Percentiles rank a stretch among this genome's conserved stretches.
These are phyloP conservation scores for Phoma herbarum DNA, from an alignment of 2,329 filamentous ascomycete genomes.

Conservation along the genomic window DNA sequence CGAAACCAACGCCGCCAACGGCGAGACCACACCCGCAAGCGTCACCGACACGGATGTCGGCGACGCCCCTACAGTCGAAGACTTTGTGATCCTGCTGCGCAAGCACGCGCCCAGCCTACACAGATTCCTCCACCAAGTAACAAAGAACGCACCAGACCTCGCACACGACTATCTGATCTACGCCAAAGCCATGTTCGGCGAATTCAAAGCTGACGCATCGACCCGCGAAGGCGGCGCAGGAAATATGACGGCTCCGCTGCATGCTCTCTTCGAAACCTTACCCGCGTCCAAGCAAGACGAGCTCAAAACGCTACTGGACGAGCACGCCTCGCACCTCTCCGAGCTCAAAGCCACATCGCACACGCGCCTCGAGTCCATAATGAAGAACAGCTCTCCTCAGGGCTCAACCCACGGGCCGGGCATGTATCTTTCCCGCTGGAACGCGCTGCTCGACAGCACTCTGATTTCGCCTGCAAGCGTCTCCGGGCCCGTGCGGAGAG, in stretches of 20 bases:
- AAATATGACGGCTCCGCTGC: conserved; percentile 54
- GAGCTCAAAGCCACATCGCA: conserved; percentile 63
- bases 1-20: conserved; percentile 31
- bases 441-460: conserved; percentile 74
- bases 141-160: conserved; percentile 72
- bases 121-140: conserved; percentile 75
- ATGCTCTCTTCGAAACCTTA: conserved; percentile 58
- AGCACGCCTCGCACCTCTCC: conserved; percentile 68
- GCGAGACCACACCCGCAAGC: conserved; percentile 32
- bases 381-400: conserved; percentile 44
- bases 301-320: conserved; percentile 64
- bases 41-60: conserved; percentile 32
- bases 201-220: conserved; percentile 59
- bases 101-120: conserved; percentile 71
- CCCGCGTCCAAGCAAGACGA: conserved; percentile 55
- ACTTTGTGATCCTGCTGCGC: conserved; percentile 73
- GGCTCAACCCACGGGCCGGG: conserved; percentile 69
- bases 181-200: conserved; percentile 64
- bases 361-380: conserved; percentile 65
- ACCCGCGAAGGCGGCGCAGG: conserved; percentile 49
- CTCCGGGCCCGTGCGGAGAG: conserved; percentile 61
- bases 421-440: conserved; percentile 76
- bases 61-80: conserved; percentile 68
- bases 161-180: conserved; percentile 69
- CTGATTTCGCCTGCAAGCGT: conserved; percentile 68